These are phyloP conservation scores for Aspergillus nanangensis DNA, from an alignment of 495 filamentous ascomycete genomes.

Conservation along the genomic window DNA sequence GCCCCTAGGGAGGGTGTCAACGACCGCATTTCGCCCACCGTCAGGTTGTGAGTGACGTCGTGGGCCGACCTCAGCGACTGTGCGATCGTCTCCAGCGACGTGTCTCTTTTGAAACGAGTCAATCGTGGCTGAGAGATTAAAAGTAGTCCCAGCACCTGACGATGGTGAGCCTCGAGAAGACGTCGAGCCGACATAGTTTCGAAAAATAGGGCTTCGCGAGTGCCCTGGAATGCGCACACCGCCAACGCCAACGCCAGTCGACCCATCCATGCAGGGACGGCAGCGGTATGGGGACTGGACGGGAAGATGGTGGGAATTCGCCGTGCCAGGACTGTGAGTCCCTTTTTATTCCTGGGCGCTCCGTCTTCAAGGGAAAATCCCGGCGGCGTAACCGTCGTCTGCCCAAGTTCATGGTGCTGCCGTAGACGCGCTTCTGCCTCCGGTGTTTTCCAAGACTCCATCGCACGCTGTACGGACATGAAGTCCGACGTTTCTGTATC, in stretches of 20 bases:
- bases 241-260: not conserved
- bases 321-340: not conserved
- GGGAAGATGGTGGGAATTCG: not conserved
- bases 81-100: not conserved
- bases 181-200: conserved; percentile 1
- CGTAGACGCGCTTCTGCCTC: not conserved
- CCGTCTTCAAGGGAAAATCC: not conserved
- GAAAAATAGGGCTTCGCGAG: not conserved
- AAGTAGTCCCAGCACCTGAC: not conserved
- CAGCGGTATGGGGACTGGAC: not conserved
- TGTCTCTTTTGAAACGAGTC: not conserved
- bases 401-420: not conserved
- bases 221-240: not conserved
- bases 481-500: not conserved
- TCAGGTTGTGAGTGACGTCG: not conserved
- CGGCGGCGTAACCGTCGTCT: not conserved
- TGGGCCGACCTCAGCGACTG: not conserved
- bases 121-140: not conserved
- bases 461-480: not conserved
- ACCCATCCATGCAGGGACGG: conserved; percentile 1
- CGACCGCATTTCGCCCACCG: not conserved
- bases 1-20: not conserved
- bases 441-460: not conserved
- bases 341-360: not conserved
- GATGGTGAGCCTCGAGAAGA: not conserved